Conservation (phyloP, 1,284 basidiomycete species). For the Leccinum colubrinum region DNA sequence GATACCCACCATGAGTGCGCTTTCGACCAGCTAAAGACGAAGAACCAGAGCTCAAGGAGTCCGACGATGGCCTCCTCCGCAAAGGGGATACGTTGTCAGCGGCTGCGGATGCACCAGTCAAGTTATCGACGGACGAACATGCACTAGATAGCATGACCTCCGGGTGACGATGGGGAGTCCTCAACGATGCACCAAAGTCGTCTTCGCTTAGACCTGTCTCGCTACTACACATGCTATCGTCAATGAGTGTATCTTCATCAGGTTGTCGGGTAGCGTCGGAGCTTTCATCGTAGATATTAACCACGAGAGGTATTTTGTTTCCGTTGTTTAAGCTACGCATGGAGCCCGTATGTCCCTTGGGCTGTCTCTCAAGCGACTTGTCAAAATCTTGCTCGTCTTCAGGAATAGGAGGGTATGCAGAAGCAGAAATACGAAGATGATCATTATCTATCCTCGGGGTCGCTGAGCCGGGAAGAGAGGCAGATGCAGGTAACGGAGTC, state of each 20-base stretch:
- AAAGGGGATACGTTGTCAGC: conserved; percentile 44
- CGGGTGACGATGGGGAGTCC: conserved; percentile 48
- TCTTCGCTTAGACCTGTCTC: conserved; percentile 40
- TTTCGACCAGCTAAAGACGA: conserved; percentile 37
- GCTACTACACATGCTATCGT: conserved; percentile 26
- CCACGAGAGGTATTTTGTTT: conserved; percentile 9
- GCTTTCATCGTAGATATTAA: conserved; percentile 8
- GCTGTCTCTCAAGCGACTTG: conserved; percentile 62
- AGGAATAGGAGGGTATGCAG: conserved; percentile 29
- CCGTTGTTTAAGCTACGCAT: conserved; percentile 59
- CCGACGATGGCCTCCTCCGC: conserved; percentile 43
- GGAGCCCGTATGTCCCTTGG: conserved; percentile 58
- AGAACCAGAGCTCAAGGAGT: conserved; percentile 40
- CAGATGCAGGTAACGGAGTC: conserved; percentile 39
- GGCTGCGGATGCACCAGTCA: conserved; percentile 45
- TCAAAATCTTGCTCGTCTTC: conserved; percentile 52
- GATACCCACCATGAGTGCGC: conserved; percentile 22
- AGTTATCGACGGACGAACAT: conserved; percentile 38
- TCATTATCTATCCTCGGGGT: conserved; percentile 8
- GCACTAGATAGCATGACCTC: conserved; percentile 30
- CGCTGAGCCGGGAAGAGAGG: conserved; percentile 19
- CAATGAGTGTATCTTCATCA: conserved; percentile 23
- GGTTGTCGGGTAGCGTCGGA: conserved; percentile 17
- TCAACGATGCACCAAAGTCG: conserved; percentile 63
- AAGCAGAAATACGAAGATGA: conserved; percentile 16